Base-by-base conservation (phyloP, 2,329 filamentous ascomycete genomes). In the Penicillium fuscoglaucum region DNA sequence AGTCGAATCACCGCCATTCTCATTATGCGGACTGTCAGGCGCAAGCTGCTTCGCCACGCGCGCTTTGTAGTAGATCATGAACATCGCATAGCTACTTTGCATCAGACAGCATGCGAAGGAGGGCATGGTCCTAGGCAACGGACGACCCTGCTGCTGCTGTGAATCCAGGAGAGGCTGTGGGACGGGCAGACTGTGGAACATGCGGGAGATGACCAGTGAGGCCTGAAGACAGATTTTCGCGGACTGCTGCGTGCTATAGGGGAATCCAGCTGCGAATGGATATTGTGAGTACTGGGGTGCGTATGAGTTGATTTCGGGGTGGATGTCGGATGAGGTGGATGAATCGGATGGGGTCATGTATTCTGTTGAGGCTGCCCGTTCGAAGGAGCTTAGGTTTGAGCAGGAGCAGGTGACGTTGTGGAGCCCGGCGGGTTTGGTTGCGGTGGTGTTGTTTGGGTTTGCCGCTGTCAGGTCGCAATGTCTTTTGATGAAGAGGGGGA, bases 21-120 rank as follows among this genome's bases (percentile, higher is more conserved):
- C 68, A 55, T 57, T 64, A 10, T 63, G 62, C 12, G 62, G 61
- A 4, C 15, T n/a, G 12, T 70, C 69, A 1, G 66, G 66, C 1
- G 68, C 66, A 7, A 69, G 52, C 28, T 73, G 69, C 40, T 74
- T 75, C 47, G 70, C 67, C n/a, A 76, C 71, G 13, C 73, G 71
- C 10, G 73, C 72, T 57, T 77, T 78, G 62, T 77, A 77, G 54
- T 73, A 78, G 8, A 79, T 69, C 77, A 79, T 80, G 17, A 80
- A 66, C 69, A 79, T 72, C 6, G 77, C 76, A 58, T 80, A 80
- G 59, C 77, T 79, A 41, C 75, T 74, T 60, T 80, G 78, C 76
- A 79, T 79, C 8, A 78, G 69, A 59, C 78, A 80, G 65, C 77
- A 79, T 24, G 78, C 77, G 58, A 79, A 79, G 0, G 75, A 77